Conservation (phyloP, 345 rosid species). For the Populus pruinosa region DNA sequence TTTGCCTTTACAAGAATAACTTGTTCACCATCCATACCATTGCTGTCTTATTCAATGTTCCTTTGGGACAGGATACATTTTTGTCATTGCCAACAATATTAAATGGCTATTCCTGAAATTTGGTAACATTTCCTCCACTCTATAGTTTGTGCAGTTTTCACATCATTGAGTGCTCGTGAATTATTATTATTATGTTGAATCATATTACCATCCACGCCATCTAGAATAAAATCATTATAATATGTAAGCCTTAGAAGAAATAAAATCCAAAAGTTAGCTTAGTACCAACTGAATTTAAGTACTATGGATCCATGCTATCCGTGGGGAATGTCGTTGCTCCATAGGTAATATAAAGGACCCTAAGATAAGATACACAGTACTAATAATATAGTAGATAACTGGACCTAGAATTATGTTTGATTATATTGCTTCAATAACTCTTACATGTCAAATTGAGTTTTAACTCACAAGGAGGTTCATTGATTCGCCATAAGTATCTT, state of each 20-base stretch:
- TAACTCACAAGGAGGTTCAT: not conserved
- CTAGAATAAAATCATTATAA: not conserved
- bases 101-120: not conserved
- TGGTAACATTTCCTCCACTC: not conserved
- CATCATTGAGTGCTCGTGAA: not conserved
- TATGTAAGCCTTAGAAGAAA: not conserved
- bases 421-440: no score
- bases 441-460: not conserved
- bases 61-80: not conserved
- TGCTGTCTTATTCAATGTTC: not conserved
- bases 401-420: no score
- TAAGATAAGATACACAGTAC: no score
- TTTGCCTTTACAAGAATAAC: not conserved
- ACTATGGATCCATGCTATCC: not conserved
- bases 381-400: no score
- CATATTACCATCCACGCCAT: not conserved
- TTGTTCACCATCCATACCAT: not conserved
- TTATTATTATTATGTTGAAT: not conserved
- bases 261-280: not conserved
- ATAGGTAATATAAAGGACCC: not conserved
- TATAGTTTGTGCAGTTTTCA: not conserved
- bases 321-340: not conserved
- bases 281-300: not conserved
- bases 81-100: not conserved
- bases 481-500: not conserved